Percentiles rank a stretch among this genome's conserved stretches.
Evolutionary conservation across 2,329 filamentous ascomycete genomes (phyloP).

Genomic region (Colletotrichum noveboracense): DNA sequence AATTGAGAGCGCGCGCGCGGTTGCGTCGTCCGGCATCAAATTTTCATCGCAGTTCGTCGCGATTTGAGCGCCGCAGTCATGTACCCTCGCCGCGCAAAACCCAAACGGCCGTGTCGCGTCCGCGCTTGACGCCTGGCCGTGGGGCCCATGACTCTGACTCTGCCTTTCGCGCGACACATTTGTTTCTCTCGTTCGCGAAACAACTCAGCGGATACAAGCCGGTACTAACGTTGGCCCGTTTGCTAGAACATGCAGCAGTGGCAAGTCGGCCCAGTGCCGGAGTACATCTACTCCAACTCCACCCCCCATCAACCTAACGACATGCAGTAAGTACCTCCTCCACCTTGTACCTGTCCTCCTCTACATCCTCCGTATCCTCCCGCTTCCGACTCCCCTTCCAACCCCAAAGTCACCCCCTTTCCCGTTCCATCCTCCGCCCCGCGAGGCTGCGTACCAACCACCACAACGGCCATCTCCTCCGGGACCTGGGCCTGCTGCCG

Average conservation of each 20-base stretch:
- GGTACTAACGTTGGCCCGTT: constrained; percentile 22
- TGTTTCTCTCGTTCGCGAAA: constrained; percentile 13
- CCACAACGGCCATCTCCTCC: background rate
- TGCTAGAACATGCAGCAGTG: constrained; percentile 64
- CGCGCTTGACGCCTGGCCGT: background rate
- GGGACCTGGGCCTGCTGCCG: background rate
- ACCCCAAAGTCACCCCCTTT: constrained; percentile 45
- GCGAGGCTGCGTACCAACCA: constrained; percentile 12
- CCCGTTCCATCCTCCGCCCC: constrained; percentile 29
- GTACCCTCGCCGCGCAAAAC: background rate
- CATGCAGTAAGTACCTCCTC: constrained; percentile 61
- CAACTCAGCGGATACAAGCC: constrained; percentile 1
- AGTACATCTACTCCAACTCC: constrained; percentile 60
- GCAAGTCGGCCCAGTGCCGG: constrained; percentile 65
- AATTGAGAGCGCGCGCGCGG: background rate
- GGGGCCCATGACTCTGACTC: constrained; percentile 12
- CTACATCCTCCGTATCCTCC: constrained; percentile 2
- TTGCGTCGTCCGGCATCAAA: background rate
- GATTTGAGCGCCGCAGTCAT: background rate
- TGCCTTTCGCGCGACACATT: background rate
- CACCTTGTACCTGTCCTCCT: constrained; percentile 27
- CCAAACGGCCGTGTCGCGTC: constrained; percentile 11
- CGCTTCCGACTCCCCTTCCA: constrained; percentile 6
- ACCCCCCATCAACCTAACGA: constrained; percentile 60
- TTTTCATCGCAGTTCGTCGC: background rate